Evolutionary conservation across 345 rosid genomes (phyloP), one percentile per base, ranked within the genome.

Genomic region (Euphorbia tirucalli): DNA sequence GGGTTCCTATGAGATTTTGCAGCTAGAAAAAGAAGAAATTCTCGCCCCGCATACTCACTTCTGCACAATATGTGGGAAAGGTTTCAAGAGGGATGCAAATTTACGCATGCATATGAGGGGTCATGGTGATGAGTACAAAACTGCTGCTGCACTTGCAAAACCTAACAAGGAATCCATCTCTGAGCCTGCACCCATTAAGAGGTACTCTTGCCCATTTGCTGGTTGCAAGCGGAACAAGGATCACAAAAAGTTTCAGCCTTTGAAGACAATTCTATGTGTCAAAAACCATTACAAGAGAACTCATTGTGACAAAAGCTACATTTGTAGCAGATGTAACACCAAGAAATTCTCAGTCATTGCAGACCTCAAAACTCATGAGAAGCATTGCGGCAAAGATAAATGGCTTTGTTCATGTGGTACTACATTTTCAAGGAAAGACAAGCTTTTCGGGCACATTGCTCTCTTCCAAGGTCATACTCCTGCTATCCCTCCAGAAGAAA

Each of bases 321-420:
- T 79, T 11, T 95, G 97, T 77, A 88, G 97, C 82, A 72, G 97
- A 32, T 95, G 99, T 90, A 86, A 95, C 82, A 85, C 89, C 70
- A 95, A 95, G 90, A 95, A 87, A 69, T 95, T 95, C 79, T 92
- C 97, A 0, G 97, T 95, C 60, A 84, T 90, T 16, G 99, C 99
- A 1, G 99, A 95, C 82, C 92, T 95, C 35, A 95, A 92, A 78
- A 95, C 99, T 19, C 99, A 95, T 39, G 99, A 95, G 88, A 95
- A 95, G 83, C 99, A 95, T 66, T 92, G 99, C 60, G 99, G 99
- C 67, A 89, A 86, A 82, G 92, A 90, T 79, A 95, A 88, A 82
- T 95, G 97, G 97, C 92, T 95, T 43, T 95, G 99, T 75, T 95
- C 99, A 16, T 95, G 99, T 15, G 97, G 99, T 27, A 95, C 99